Percentiles rank a stretch among this genome's conserved stretches.
phyloP scores from a whole-genome alignment of 176 grass and related monocot species.

The Cocos nucifera region DNA sequence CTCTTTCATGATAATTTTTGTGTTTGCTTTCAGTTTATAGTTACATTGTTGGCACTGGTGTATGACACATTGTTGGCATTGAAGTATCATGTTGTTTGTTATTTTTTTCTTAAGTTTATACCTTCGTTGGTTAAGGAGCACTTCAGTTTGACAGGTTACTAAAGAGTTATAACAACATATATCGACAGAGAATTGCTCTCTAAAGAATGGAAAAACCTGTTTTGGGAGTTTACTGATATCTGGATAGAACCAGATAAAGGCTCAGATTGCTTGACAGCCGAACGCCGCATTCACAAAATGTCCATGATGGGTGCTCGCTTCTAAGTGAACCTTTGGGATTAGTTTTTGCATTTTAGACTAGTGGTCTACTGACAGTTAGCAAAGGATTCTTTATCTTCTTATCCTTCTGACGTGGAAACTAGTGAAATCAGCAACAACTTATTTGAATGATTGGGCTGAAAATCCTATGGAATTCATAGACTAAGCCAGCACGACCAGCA shows the following conservation, averaged over 20 bases:
- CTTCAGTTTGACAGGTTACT: background rate
- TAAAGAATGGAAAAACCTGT: slow-evolving; percentile 68
- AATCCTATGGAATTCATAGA: too few species aligned
- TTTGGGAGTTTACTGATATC: slow-evolving; percentile 70
- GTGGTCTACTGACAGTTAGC: slow-evolving; percentile 75
- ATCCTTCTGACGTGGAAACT: slow-evolving; percentile 28
- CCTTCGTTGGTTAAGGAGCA: too few species aligned
- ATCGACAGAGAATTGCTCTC: slow-evolving; percentile 67
- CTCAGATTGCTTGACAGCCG: slow-evolving; percentile 66
- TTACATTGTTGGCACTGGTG: too few species aligned
- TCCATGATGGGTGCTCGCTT: slow-evolving; percentile 50
- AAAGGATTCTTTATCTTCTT: slow-evolving; percentile 67
- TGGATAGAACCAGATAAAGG: slow-evolving; percentile 75
- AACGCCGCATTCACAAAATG: slow-evolving; percentile 64
- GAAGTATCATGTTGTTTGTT: too few species aligned
- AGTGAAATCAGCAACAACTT: too few species aligned
- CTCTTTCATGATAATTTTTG: too few species aligned
- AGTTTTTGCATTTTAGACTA: slow-evolving; percentile 77
- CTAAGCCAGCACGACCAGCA: too few species aligned
- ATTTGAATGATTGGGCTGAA: too few species aligned
- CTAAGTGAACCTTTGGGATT: slow-evolving; percentile 55
- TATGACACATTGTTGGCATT: too few species aligned
- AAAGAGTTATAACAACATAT: slow-evolving; percentile 14
- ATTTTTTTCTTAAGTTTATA: too few species aligned
- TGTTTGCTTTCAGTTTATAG: too few species aligned